Evolutionary conservation across 805 yeast genomes (phyloP), one percentile per base, ranked within the genome.

Genomic region (Myxozyma kluyveri): DNA sequence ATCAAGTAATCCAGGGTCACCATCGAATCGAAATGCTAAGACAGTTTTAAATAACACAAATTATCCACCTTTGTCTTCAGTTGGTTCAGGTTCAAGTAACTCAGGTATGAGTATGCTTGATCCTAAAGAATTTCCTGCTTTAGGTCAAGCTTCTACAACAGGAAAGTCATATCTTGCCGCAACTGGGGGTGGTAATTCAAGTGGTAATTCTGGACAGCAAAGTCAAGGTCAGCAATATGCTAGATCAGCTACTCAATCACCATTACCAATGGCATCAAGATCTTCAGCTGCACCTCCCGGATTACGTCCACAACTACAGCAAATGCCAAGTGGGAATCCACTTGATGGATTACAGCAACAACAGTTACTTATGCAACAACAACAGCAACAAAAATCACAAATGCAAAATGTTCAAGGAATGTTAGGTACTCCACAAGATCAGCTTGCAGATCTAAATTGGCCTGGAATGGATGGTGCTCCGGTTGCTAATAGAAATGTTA

Each of bases 231-330:
- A 9, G 32, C 29, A 45, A 32, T 49, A 45, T 27, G 35, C 56
- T 12, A 51, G 58, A 4, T 45, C 57, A 10, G 46, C 51, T 22
- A 56, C 48, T 14, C 60, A 45, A 46, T 48, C 55, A 42, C 60
- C 59, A 3, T 26, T 56, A 36, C 47, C 60, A 12, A 18, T 48
- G 48, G 38, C 21, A 4, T 14, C 47, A 12, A 44, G 49, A 21
- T n/a, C n/a, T n/a, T n/a, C n/a, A n/a, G 32, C 42, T 3, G 56
- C 49, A 22, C 54, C 59, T 3, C 56, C 49, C 4, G 52, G 47
- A 14, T 45, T 49, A 36, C 41, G 43, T 12, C 32, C 38, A 10
- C 43, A 32, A 27, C 32, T 22, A 26, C 32, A 32, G 17, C 42
- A 35, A 21, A 41, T 21, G 42, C 49, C 32, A 23, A 49, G 40